Conservation (phyloP, 164 flowering plant species). For the Cinnamomum chago region DNA sequence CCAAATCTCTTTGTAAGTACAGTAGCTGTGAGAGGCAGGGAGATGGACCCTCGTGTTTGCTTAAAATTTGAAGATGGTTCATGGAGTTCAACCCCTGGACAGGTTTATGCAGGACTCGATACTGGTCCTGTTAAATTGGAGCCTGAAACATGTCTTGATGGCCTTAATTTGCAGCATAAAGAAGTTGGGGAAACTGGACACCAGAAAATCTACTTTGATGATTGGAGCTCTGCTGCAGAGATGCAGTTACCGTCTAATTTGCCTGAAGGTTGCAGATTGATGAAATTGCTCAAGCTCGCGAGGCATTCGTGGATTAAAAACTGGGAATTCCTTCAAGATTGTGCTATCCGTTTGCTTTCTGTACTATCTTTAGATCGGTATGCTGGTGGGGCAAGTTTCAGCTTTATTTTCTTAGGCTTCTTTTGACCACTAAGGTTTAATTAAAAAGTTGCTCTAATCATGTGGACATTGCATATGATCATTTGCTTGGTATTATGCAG, state of each 20-base stretch:
- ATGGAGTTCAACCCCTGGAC: slow-evolving; percentile 18
- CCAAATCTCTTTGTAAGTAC: slow-evolving; percentile 16
- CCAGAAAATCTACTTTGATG: slow-evolving; percentile 16
- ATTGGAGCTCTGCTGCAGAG: slow-evolving; percentile 22
- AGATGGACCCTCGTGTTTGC: slow-evolving; percentile 17
- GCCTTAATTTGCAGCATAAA: slow-evolving; percentile 13
- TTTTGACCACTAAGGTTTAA: background rate
- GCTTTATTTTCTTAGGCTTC: background rate
- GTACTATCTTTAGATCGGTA: slow-evolving; percentile 91
- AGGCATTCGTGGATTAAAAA: slow-evolving; percentile 77
- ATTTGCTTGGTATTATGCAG: background rate
- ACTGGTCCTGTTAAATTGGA: slow-evolving; percentile 44
- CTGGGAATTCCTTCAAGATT: slow-evolving; percentile 92
- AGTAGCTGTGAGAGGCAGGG: slow-evolving; percentile 13
- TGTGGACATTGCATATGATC: background rate
- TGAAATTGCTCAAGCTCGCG: slow-evolving; percentile 57
- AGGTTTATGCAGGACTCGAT: slow-evolving; percentile 30
- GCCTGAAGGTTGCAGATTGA: slow-evolving; percentile 47
- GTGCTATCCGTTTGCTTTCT: slow-evolving; percentile 91
- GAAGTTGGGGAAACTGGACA: slow-evolving; percentile 23
- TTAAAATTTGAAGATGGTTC: slow-evolving; percentile 38
- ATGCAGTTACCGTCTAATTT: slow-evolving; percentile 23
- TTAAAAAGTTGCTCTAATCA: background rate
- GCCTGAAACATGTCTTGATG: slow-evolving; percentile 28
- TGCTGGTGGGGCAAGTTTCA: slow-evolving; percentile 13